These are phyloP conservation scores for Byssochlamys sp. DNA, from an alignment of 2,329 filamentous ascomycete species.

Conservation along the genomic window DNA sequence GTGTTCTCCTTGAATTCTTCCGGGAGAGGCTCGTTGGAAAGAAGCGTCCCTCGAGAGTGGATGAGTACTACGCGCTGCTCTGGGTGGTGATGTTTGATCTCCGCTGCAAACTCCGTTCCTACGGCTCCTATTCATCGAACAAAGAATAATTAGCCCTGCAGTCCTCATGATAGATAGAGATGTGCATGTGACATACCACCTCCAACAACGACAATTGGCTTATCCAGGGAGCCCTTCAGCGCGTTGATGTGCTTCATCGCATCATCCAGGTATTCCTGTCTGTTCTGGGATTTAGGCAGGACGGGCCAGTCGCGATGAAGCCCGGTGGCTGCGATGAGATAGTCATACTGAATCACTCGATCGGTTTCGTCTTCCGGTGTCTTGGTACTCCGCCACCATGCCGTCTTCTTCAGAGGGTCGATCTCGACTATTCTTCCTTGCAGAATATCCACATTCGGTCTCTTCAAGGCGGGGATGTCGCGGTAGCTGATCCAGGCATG, in stretches of 20 bases:
- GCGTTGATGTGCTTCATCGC: constrained; percentile 50
- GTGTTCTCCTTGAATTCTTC: constrained; percentile 58
- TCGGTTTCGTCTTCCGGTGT: neutral
- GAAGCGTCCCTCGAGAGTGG: constrained; percentile 59
- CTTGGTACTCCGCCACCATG: neutral
- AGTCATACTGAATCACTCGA: constrained; percentile 52
- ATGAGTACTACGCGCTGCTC: constrained; percentile 59
- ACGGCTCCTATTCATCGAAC: constrained; percentile 50
- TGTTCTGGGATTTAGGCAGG: constrained; percentile 56
- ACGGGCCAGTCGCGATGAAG: constrained; percentile 61
- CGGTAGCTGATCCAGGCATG: constrained; percentile 62
- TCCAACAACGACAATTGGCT: constrained; percentile 65
- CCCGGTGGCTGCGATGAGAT: constrained; percentile 63
- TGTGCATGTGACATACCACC: constrained; percentile 27
- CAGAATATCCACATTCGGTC: constrained; percentile 52
- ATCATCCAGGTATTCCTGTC: constrained; percentile 56
- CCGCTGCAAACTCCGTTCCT: constrained; percentile 71
- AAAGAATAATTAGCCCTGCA: neutral
- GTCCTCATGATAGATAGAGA: neutral
- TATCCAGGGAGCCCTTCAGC: constrained; percentile 44
- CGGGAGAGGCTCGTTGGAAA: constrained; percentile 64
- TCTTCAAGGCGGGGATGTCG: constrained; percentile 57
- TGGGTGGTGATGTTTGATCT: constrained; percentile 61
- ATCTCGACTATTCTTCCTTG: constrained; percentile 56
- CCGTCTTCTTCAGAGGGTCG: constrained; percentile 29